A percentile compares a stretch with the other conserved stretches of the same genome.
phyloP scores from a whole-genome alignment of 2,329 filamentous ascomycete genomes.

The Ploettnerulaceae sp. region DNA sequence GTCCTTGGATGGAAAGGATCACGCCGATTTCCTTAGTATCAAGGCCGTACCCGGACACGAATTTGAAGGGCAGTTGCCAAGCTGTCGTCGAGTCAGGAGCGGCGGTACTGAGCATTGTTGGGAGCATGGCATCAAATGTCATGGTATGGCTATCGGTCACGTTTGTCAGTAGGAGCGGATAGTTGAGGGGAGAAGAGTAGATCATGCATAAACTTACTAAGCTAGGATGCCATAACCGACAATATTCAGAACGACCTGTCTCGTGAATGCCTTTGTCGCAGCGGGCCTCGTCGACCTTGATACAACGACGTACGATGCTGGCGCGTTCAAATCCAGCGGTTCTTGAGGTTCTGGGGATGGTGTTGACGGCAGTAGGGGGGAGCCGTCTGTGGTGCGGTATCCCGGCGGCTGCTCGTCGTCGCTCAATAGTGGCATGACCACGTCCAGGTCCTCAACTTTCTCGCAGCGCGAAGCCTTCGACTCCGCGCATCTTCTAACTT shows the following conservation, averaged over 20 bases:
- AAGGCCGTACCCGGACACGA: slow-evolving; percentile 80
- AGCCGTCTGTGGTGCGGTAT: slow-evolving; percentile 59
- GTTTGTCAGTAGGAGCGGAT: too few species aligned
- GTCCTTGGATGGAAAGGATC: slow-evolving; percentile 82
- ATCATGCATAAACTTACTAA: slow-evolving; percentile 68
- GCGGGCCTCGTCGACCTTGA: slow-evolving; percentile 35
- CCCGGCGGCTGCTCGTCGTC: slow-evolving; percentile 59
- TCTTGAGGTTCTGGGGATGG: slow-evolving; percentile 37
- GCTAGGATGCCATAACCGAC: slow-evolving; percentile 87
- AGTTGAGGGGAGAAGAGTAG: slow-evolving; percentile 5
- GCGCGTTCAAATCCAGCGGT: slow-evolving; percentile 32
- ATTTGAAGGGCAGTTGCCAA: slow-evolving; percentile 76
- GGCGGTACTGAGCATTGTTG: slow-evolving; percentile 64
- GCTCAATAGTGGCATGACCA: slow-evolving; percentile 54
- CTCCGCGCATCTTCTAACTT: slow-evolving; percentile 30
- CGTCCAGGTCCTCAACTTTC: slow-evolving; percentile 38
- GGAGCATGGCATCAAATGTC: slow-evolving; percentile 89
- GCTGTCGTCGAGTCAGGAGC: slow-evolving; percentile 37
- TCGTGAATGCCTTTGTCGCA: slow-evolving; percentile 66
- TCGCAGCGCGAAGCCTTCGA: slow-evolving; percentile 35
- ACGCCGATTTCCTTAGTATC: slow-evolving; percentile 79
- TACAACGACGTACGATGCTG: slow-evolving; percentile 22
- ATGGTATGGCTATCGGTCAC: slow-evolving; percentile 91
- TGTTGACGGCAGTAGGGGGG: slow-evolving; percentile 43
- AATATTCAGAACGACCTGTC: slow-evolving; percentile 81